These are phyloP conservation scores for Zancudomyces culisetae DNA, from an alignment of 371 early-diverging fungal genomes.

Conservation along the genomic window DNA sequence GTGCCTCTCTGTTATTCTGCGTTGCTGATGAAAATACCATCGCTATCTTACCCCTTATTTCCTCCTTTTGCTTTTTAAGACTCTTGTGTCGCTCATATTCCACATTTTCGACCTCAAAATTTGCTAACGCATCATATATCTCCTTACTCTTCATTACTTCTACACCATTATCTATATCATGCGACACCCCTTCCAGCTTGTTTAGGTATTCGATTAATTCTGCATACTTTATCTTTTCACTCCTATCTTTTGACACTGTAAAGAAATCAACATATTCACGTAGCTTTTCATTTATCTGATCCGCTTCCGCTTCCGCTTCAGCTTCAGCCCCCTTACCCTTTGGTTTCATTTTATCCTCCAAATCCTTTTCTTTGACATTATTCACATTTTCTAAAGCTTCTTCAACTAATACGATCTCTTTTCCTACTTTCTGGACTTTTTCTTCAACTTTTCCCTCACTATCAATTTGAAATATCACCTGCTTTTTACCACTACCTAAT, in stretches of 20 bases:
- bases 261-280: background rate
- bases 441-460: background rate
- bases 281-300: background rate
- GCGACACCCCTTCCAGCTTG: conserved; percentile 8
- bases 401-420: conserved; percentile 5
- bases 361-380: background rate
- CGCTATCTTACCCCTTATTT: conserved; percentile 8
- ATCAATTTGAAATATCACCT: background rate
- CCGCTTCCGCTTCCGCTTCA: background rate
- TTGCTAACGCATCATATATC: background rate
- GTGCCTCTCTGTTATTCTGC: conserved; percentile 30
- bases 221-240: conserved; percentile 2
- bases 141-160: background rate
- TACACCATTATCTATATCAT: background rate
- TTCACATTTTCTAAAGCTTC: background rate
- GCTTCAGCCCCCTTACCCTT: background rate
- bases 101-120: background rate
- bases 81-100: background rate
- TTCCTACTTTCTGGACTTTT: background rate
- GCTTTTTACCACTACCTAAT: background rate
- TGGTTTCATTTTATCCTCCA: background rate
- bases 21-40: conserved; percentile 9
- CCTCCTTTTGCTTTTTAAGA: background rate
- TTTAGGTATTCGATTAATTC: conserved; percentile 17
- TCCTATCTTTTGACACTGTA: background rate